phyloP scores from a whole-genome alignment of 768 basidiomycete genomes.

The Dendrothele bispora region DNA sequence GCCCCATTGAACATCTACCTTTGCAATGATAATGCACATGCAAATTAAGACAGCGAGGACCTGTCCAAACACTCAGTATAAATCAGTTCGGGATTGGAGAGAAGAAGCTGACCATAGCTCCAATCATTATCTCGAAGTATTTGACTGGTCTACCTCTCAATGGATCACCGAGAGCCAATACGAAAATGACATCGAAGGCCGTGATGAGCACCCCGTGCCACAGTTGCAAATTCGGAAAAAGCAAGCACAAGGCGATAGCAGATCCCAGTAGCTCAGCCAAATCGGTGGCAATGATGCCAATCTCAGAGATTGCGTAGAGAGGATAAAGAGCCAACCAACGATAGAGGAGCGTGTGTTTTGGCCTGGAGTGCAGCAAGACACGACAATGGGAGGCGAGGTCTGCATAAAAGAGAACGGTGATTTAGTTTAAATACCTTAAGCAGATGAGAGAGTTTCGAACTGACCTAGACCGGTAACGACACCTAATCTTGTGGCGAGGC shows the following conservation, averaged over 20 bases:
- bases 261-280: constrained; percentile 81
- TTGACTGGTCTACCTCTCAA: constrained; percentile 64
- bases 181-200: constrained; percentile 62
- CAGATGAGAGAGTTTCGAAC: constrained; percentile 9
- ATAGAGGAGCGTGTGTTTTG: constrained; percentile 53
- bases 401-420: constrained; percentile 12
- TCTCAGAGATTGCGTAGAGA: constrained; percentile 61
- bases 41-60: constrained; percentile 73
- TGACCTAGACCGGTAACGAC: constrained; percentile 79
- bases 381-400: constrained; percentile 57
- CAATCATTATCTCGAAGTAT: constrained; percentile 67
- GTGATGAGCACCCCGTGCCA: constrained; percentile 75
- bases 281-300: constrained; percentile 77
- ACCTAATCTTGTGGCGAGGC: constrained; percentile 78
- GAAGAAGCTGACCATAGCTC: constrained; percentile 48
- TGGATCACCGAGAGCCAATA: constrained; percentile 74
- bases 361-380: constrained; percentile 62
- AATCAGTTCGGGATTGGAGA: neutral
- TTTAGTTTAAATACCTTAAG: neutral
- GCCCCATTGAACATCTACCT: constrained; percentile 69
- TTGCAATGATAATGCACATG: constrained; percentile 76
- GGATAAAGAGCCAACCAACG: constrained; percentile 66
- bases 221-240: constrained; percentile 67
- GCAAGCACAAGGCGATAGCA: constrained; percentile 76
- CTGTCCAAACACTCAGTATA: constrained; percentile 34